Evolutionary conservation across 345 rosid genomes (phyloP).

Genomic region (Trapa incisa): DNA sequence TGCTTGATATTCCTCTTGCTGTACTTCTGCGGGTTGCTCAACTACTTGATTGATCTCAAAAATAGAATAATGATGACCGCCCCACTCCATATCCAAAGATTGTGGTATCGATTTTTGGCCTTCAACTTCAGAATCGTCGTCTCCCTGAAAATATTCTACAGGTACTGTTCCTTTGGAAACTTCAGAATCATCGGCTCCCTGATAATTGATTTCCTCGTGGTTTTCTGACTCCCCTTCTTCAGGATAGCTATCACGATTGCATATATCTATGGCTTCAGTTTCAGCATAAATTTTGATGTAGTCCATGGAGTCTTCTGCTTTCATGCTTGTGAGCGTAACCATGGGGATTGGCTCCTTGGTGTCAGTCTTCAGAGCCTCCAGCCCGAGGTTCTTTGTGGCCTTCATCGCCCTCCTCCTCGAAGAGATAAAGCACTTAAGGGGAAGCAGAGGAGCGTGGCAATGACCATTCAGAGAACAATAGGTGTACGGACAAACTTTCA

Average conservation of each 20-base stretch:
- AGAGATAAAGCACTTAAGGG: conserved; percentile 61
- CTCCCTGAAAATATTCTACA: conserved; percentile 11
- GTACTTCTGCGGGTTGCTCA: conserved; percentile 3
- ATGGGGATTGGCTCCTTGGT: conserved; percentile 4
- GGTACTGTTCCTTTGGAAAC: conserved; percentile 10
- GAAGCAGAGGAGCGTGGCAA: conserved; percentile 54
- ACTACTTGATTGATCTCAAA: conserved; percentile 15
- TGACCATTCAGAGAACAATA: conserved; percentile 94
- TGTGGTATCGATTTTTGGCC: conserved; percentile 13
- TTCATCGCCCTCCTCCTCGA: conserved; percentile 50
- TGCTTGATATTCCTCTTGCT: conserved; percentile 3
- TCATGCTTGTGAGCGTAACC: conserved; percentile 6
- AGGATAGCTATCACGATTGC: too few species aligned
- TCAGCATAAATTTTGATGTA: conserved; percentile 32
- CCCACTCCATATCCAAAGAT: conserved; percentile 41
- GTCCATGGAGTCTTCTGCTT: conserved; percentile 10
- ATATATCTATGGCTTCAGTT: too few species aligned
- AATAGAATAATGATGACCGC: conserved; percentile 16
- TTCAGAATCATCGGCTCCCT: neutral
- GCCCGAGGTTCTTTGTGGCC: conserved; percentile 37
- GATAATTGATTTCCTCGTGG: conserved; percentile 7
- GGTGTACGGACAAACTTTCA: conserved; percentile 73
- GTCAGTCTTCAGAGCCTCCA: conserved; percentile 17
- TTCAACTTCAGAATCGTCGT: neutral
- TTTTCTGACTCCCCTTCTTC: conserved; percentile 7